Conservation (phyloP, 208 protist species). For the Herpetomonas samuelpessoai region DNA sequence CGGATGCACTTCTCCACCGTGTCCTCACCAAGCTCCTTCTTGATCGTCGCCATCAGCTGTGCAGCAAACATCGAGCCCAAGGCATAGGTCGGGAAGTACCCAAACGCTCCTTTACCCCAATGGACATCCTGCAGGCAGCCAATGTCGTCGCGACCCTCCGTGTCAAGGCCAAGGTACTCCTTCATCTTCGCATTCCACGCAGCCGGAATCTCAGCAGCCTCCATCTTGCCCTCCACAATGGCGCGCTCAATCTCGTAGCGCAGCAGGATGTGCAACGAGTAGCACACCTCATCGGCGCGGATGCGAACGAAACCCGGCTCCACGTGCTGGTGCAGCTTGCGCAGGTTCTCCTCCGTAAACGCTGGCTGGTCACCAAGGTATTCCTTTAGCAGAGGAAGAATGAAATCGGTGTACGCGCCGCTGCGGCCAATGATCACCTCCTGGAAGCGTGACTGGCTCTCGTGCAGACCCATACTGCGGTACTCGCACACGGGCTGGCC, state of each 20-base stretch:
- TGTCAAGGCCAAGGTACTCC: constrained; percentile 75
- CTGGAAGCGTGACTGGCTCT: constrained; percentile 88
- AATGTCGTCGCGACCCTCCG: constrained; percentile 56
- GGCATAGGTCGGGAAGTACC: constrained; percentile 90
- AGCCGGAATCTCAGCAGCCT: constrained; percentile 72
- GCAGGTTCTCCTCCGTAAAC: constrained; percentile 46
- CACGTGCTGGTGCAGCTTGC: constrained; percentile 39
- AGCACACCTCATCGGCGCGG: constrained; percentile 89
- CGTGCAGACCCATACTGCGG: constrained; percentile 81
- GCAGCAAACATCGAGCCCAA: constrained; percentile 81
- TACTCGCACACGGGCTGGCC: constrained; percentile 61
- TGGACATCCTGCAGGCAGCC: constrained; percentile 91
- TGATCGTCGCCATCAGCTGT: constrained; percentile 74
- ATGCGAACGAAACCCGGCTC: constrained; percentile 80
- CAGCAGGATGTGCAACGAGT: constrained; percentile 89
- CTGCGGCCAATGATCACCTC: constrained; percentile 70
- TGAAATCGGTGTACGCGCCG: constrained; percentile 48
- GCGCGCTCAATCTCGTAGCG: constrained; percentile 89
- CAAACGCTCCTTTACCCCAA: constrained; percentile 69
- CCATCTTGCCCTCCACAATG: constrained; percentile 76
- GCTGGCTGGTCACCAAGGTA: constrained; percentile 17
- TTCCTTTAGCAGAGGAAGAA: constrained; percentile 42
- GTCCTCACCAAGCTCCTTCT: constrained; percentile 57
- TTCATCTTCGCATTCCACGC: constrained; percentile 89
- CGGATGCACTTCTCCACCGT: constrained; percentile 49